These are phyloP conservation scores for Cyclospora cayetanensis DNA, from an alignment of 169 alveolate species.

Conservation along the genomic window DNA sequence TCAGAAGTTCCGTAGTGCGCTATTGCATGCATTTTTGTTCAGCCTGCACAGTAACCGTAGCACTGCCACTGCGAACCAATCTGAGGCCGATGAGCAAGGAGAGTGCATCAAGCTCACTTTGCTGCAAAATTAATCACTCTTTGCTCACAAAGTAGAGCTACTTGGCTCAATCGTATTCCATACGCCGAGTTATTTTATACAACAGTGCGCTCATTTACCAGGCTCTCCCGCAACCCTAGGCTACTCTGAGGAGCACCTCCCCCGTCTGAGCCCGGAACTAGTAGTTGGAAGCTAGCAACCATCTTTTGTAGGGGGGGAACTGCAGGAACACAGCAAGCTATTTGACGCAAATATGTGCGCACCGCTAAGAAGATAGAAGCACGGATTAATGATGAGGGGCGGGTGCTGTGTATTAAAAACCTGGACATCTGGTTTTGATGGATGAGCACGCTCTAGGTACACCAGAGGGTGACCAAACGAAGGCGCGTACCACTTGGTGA, in stretches of 20 bases:
- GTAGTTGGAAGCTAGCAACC: neutral
- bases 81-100: neutral
- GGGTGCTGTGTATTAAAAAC: too few relatives aligned
- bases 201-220: neutral
- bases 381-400: too few relatives aligned
- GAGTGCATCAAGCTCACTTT: neutral
- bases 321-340: too few relatives aligned
- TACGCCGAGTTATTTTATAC: neutral
- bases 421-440: too few relatives aligned
- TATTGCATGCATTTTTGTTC: neutral
- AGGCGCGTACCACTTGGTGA: too few relatives aligned
- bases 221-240: neutral
- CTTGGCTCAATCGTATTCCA: neutral
- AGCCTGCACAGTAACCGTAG: neutral
- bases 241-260: neutral
- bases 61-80: neutral
- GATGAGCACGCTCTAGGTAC: too few relatives aligned
- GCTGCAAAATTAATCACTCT: neutral
- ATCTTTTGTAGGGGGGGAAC: neutral
- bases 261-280: neutral
- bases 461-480: too few relatives aligned
- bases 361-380: too few relatives aligned
- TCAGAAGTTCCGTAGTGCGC: neutral
- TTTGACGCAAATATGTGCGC: too few relatives aligned
- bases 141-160: neutral